phyloP scores from a whole-genome alignment of 176 grass and related monocot species.

The Cenchrus americanus region DNA sequence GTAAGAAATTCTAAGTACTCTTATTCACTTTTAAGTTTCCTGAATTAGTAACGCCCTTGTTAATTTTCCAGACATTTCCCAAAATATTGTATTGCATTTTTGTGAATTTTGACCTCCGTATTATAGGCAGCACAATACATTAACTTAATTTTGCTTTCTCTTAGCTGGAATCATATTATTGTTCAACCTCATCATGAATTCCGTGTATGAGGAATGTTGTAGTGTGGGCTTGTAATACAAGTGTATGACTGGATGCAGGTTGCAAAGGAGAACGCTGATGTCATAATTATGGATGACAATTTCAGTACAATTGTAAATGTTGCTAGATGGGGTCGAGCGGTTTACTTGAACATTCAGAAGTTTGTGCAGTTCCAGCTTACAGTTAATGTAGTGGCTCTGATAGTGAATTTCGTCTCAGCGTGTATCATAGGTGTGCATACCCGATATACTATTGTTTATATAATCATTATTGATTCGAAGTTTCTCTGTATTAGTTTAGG shows the following conservation, averaged over 20 bases:
- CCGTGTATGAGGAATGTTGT: not conserved
- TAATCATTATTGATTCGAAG: not conserved
- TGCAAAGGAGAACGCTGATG: slow-evolving; percentile 63
- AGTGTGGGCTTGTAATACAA: slow-evolving; percentile 19
- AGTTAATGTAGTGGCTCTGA: slow-evolving; percentile 70
- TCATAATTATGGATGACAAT: slow-evolving; percentile 75
- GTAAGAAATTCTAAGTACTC: not conserved
- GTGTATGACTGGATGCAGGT: slow-evolving; percentile 48
- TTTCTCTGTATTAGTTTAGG: not conserved
- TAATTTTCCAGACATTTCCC: not conserved
- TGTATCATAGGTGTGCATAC: slow-evolving; percentile 57
- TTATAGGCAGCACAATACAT: not conserved
- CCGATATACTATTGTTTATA: slow-evolving; percentile 6
- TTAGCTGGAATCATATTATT: not conserved
- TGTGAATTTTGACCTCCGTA: not conserved
- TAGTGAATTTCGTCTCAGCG: slow-evolving; percentile 66
- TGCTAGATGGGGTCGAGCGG: slow-evolving; percentile 63
- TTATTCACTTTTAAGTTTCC: not conserved
- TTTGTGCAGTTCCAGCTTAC: slow-evolving; percentile 84
- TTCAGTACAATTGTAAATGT: slow-evolving; percentile 68
- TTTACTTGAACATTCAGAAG: slow-evolving; percentile 73
- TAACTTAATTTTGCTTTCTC: not conserved
- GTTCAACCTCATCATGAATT: not conserved
- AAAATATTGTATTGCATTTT: slow-evolving; percentile 6
- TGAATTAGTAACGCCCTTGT: not conserved